Evolutionary conservation across 2,329 filamentous ascomycete genomes (phyloP), one percentile per base, ranked within the genome.

Genomic region (Fonsecaea pedrosoi): DNA sequence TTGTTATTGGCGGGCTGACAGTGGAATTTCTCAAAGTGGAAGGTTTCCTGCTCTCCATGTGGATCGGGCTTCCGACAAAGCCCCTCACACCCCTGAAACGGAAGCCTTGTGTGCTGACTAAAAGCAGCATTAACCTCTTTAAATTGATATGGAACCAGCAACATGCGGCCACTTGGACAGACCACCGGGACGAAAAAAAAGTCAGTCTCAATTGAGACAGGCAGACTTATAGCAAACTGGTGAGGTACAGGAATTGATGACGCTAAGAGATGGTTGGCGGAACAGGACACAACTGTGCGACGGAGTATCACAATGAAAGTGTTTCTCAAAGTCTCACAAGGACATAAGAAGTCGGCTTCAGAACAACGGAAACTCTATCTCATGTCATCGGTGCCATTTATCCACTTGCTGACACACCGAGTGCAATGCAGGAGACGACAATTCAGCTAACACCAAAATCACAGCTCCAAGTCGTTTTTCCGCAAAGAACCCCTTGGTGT

Each of bases 71-170:
- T 7, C 40, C 15, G 40, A 45, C 40, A 10, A 30, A 50, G 30
- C 30, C 30, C 30, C 30, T 32, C 30, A 32, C 30, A 4, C 45
- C 45, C 45, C 45, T 50, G 45, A 50, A 50, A 50, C 3, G 45
- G 45, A 50, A 50, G 45, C 45, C 45, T 50, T 21, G 45, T 30
- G 8, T 50, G 18, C 10, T 50, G 45, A 50, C 45, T 50, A 50
- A 50, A 50, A 7, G n/a, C 15, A 32, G 30, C 40, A 18, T 8
- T 45, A 6, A 15, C 40, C 40, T 32, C 30, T 3, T 32, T 32
- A 4, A 6, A 32, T 32, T 32, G 30, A 6, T 5, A 32, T 32
- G 30, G 6, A 32, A 32, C 6, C 30, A 32, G 25, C 25, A 25
- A 2, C 25, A 25, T 25, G 25, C 25, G 6, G 30, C 4, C 6